Evolutionary conservation across 345 rosid genomes (phyloP).

Genomic region (Ceriops tagal): DNA sequence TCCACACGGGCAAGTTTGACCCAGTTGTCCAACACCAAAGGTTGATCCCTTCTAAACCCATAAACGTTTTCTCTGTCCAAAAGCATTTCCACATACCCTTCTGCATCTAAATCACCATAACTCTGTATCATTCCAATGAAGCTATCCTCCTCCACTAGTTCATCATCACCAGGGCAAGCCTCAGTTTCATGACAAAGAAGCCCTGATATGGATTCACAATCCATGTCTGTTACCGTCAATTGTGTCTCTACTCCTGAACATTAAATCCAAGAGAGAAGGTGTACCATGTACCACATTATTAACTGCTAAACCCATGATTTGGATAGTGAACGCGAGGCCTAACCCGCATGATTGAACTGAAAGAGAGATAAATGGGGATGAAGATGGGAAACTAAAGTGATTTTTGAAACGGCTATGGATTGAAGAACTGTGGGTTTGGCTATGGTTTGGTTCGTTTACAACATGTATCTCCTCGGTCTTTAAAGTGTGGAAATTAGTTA

Average conservation of each 20-base stretch:
- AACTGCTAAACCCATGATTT: constrained; percentile 16
- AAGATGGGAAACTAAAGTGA: not conserved
- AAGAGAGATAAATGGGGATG: not conserved
- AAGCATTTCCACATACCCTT: constrained; percentile 30
- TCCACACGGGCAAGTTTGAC: constrained; percentile 38
- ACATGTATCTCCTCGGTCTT: not conserved
- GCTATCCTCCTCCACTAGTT: constrained; percentile 6
- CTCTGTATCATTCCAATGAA: constrained; percentile 1
- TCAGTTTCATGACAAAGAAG: constrained; percentile 39
- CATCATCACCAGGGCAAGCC: constrained; percentile 18
- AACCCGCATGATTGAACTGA: constrained; percentile 9
- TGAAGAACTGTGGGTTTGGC: not conserved
- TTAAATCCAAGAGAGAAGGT: not conserved
- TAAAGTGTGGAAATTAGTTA: not conserved
- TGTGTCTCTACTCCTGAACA: not conserved
- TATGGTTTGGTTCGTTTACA: not conserved
- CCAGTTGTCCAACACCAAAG: constrained; percentile 23
- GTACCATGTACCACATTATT: not conserved
- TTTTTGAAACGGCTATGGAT: not conserved
- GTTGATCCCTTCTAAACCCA: constrained; percentile 26
- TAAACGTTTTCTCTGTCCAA: constrained; percentile 35
- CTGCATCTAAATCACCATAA: constrained; percentile 13
- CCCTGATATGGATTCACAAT: constrained; percentile 23
- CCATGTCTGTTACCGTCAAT: constrained; percentile 16
- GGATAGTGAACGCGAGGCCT: constrained; percentile 15